phyloP scores from a whole-genome alignment of 2,329 filamentous ascomycete genomes.

The Leptographium wingfieldii region DNA sequence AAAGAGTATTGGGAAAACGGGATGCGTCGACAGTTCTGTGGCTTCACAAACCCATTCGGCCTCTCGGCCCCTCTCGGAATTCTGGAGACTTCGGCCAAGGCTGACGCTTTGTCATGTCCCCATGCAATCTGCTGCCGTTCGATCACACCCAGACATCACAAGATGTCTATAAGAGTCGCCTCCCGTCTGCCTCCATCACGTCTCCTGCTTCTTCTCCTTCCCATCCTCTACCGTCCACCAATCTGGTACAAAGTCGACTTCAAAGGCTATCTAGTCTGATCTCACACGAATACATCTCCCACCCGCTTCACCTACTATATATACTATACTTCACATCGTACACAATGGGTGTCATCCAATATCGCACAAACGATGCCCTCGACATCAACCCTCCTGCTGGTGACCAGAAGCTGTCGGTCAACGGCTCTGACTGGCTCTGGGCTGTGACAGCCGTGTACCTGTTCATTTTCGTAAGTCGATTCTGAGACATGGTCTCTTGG shows the following conservation, averaged over 20 bases:
- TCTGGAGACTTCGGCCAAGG: background rate
- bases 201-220: background rate
- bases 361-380: slow-evolving; percentile 32
- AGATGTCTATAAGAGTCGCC: background rate
- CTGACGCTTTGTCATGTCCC: background rate
- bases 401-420: slow-evolving; percentile 24
- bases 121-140: background rate
- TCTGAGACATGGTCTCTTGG: too few species aligned
- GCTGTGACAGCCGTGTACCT: slow-evolving; percentile 37
- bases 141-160: background rate
- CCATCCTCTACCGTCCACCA: background rate
- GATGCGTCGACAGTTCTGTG: background rate
- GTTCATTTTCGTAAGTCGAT: slow-evolving; percentile 29
- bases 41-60: background rate
- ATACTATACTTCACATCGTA: background rate
- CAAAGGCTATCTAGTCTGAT: background rate
- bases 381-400: slow-evolving; percentile 31
- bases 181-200: background rate
- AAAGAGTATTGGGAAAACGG: background rate
- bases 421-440: slow-evolving; percentile 44
- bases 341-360: slow-evolving; percentile 21
- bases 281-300: background rate
- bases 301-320: background rate
- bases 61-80: background rate
- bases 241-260: background rate